Evolutionary conservation across 306 rosid species (phyloP), one percentile per base, ranked within the genome.

Genomic region (Prunus fruticosa): DNA sequence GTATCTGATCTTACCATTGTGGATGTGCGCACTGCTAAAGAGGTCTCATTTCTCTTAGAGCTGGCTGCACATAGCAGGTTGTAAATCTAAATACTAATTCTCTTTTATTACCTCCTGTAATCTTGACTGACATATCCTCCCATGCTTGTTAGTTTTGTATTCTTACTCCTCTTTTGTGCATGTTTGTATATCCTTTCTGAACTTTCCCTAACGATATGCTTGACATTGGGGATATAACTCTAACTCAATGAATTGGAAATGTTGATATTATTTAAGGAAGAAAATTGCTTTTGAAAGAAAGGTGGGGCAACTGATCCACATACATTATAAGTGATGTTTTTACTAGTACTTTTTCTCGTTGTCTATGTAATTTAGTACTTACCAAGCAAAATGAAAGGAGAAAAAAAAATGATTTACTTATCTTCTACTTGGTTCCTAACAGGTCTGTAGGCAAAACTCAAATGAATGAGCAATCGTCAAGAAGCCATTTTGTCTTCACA

Each of bases 401-500:
- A 11, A 28, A 60, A 60, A n/a, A 25, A 25, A 64, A 20, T 11
- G 2, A 19, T 38, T 38, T 38, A 49, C 20, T 74, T 8, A 73
- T 74, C 75, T 80, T 61, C 34, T 74, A 2, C 71, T 79, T 9
- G 2, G 72, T 85, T 77, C 30, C 72, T 47, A 72, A 70, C 72
- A 95, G 99, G 81, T 88, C 99, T 51, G 97, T 95, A 38, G 99
- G 99, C 19, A 95, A 92, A 87, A 95, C 99, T 66, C 99, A 92
- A 81, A 92, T 92, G 97, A 95, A 95, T 32, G 99, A 95, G 83
- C 91, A 88, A 83, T 95, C 99, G 64, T 95, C 99, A 63, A 91
- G 99, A 81, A 95, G 99, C 78, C 99, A 95, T 83, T 95, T 95
- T 78, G 99, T 95, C 72, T 92, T 95, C 88, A 95, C 98, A 15